A percentile compares a stretch with the other conserved stretches of the same genome.
Evolutionary conservation across 192 early-diverging fungal species (phyloP).

Genomic region (Pilobolus umbonatus): DNA sequence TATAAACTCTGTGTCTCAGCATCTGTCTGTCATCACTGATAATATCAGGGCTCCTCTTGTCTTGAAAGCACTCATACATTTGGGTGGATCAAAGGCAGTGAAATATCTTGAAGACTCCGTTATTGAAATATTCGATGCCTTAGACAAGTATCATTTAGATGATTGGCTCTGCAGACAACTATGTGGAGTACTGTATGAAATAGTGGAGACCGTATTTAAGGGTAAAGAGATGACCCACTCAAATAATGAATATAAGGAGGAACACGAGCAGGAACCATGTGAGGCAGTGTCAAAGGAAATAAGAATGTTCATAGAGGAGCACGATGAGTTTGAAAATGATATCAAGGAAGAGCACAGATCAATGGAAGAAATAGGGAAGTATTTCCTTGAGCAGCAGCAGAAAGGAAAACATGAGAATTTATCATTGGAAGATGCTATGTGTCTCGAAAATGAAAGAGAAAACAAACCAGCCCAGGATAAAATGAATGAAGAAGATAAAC

Average conservation of each 20-base stretch:
- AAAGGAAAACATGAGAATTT: constrained; percentile 16
- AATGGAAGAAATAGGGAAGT: constrained; percentile 40
- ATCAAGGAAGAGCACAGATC: not conserved
- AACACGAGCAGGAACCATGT: not conserved
- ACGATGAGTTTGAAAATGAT: not conserved
- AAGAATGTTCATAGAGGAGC: not conserved
- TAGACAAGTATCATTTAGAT: constrained; percentile 48
- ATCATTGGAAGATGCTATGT: not conserved
- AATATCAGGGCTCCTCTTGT: constrained; percentile 49
- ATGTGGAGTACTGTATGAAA: constrained; percentile 23
- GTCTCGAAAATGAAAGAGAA: not conserved
- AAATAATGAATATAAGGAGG: not conserved
- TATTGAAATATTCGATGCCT: constrained; percentile 51
- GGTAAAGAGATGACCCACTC: not conserved
- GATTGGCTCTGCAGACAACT: constrained; percentile 36
- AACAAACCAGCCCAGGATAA: constrained; percentile 2
- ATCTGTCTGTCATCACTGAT: constrained; percentile 30
- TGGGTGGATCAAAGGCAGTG: constrained; percentile 38
- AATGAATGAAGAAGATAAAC: constrained; percentile 2
- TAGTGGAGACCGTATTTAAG: constrained; percentile 10
- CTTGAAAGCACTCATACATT: constrained; percentile 42
- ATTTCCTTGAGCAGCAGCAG: constrained; percentile 33
- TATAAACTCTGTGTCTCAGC: constrained; percentile 40
- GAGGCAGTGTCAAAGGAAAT: not conserved
- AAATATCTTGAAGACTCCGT: constrained; percentile 49